Percentiles rank a stretch among this genome's conserved stretches.
phyloP scores from a whole-genome alignment of 371 early-diverging fungal species.

The Apophysomyces trapeziformis region DNA sequence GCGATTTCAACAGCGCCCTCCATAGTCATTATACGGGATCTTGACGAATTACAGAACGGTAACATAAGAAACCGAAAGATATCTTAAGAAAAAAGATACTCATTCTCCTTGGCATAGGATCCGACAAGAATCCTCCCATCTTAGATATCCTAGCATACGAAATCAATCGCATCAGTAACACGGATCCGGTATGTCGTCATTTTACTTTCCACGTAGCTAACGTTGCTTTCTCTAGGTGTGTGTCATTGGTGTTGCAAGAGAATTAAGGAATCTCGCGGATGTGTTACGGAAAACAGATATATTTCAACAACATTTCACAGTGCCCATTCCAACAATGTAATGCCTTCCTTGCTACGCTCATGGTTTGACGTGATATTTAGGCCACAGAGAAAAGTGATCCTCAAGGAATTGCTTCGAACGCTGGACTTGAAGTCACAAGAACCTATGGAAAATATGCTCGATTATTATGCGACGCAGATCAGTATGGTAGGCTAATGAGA shows the following conservation, averaged over 20 bases:
- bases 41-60: slow-evolving; percentile 28
- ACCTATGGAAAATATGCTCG: not conserved
- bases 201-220: not conserved
- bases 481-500: slow-evolving; percentile 27
- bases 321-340: slow-evolving; percentile 48
- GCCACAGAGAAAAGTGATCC: slow-evolving; percentile 27
- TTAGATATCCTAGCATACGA: slow-evolving; percentile 21
- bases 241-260: slow-evolving; percentile 39
- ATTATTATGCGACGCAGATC: slow-evolving; percentile 32
- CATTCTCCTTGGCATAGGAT: not conserved
- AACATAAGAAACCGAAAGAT: not conserved
- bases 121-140: slow-evolving; percentile 23
- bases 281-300: slow-evolving; percentile 35
- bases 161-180: slow-evolving; percentile 23
- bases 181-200: slow-evolving; percentile 13
- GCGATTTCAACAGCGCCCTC: slow-evolving; percentile 29
- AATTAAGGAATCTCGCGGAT: slow-evolving; percentile 33
- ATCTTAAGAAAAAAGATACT: not conserved
- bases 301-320: slow-evolving; percentile 43
- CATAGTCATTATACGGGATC: slow-evolving; percentile 31
- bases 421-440: slow-evolving; percentile 12
- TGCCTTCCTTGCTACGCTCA: not conserved
- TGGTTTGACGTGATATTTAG: slow-evolving; percentile 17
- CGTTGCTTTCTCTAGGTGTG: slow-evolving; percentile 23
- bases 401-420: slow-evolving; percentile 21